Base-by-base conservation (phyloP, 345 rosid genomes). In the Populus deltoides region DNA sequence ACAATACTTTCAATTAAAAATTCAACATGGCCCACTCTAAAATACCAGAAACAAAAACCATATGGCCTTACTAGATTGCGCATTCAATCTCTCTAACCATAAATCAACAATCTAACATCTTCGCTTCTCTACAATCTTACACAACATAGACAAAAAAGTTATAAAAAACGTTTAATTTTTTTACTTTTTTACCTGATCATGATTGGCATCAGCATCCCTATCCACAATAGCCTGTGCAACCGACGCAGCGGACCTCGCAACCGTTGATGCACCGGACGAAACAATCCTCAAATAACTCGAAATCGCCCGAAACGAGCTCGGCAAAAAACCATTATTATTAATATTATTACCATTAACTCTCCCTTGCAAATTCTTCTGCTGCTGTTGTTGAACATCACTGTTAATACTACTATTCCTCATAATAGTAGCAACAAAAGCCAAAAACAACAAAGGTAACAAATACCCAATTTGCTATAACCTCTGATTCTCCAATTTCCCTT, bases 231-330 rank as follows among this genome's bases (percentile, higher is more conserved):
- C 88, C 13, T 94, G 92, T 1, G 98, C 97, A 39, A 84, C 92
- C 0, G 94, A 90, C 1, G 85, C 94, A 27, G 99, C 99, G 20
- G 99, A 90, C 87, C 90, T 84, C 8, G 97, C 97, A 27, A 92
- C 96, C 1, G 92, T 90, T 31, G 99, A 93, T 16, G 99, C 97
- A 65, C 99, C 99, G 0, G 98, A 91, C 2, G 99, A 93, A 77
- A 95, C 89, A 35, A 92, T 90, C 81, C 84, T 86, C 80, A 90
- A 69, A 81, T 89, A 95, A 83, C 94, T 89, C 15, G 98, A 92
- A 66, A 95, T 75, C 35, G 93, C 86, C 25, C 98, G 93, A 76
- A 92, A 90, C 18, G 98, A 92, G 79, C 88, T 93, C 65, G 91
- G 90, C 38, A 91, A 85, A 22, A 96, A 88, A 77, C 93, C 84